Conservation (phyloP, 352 stramenopile genomes). For the Globisporangium yorkense region DNA sequence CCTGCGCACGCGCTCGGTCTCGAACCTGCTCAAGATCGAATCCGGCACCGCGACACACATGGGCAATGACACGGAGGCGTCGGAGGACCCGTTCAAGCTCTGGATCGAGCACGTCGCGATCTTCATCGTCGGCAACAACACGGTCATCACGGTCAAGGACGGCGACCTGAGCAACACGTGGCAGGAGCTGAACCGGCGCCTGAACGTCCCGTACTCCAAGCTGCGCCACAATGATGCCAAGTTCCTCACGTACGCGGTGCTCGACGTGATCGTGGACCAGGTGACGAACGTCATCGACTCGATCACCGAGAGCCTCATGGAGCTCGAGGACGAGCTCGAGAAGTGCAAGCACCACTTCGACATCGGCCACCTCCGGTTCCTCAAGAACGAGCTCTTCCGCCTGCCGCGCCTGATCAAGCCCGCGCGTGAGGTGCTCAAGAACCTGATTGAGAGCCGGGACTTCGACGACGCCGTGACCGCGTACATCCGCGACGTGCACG, state of each 20-base stretch:
- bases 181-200: conserved; percentile 58
- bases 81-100: conserved; percentile 64
- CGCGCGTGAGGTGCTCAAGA: conserved; percentile 77
- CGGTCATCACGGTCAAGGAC: conserved; percentile 83
- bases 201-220: conserved; percentile 86
- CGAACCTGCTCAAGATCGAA: conserved; percentile 42
- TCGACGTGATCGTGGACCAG: conserved; percentile 86
- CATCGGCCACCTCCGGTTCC: conserved; percentile 46
- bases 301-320: conserved; percentile 73
- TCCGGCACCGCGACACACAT: neutral
- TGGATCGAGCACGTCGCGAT: conserved; percentile 83
- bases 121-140: conserved; percentile 78
- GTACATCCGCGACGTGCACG: conserved; percentile 84
- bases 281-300: conserved; percentile 71
- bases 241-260: conserved; percentile 81
- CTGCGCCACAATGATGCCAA: conserved; percentile 85
- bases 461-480: conserved; percentile 72
- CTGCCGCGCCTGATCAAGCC: conserved; percentile 75
- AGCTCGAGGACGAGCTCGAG: conserved; percentile 71
- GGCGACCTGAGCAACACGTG: conserved; percentile 62
- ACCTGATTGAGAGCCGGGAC: conserved; percentile 77
- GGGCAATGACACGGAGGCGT: conserved; percentile 18
- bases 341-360: conserved; percentile 67
- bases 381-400: conserved; percentile 80
- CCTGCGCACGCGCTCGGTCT: conserved; percentile 26